Conservation (phyloP, 176 grass and related monocot genomes). For the Hsuehochloa calcarea region DNA sequence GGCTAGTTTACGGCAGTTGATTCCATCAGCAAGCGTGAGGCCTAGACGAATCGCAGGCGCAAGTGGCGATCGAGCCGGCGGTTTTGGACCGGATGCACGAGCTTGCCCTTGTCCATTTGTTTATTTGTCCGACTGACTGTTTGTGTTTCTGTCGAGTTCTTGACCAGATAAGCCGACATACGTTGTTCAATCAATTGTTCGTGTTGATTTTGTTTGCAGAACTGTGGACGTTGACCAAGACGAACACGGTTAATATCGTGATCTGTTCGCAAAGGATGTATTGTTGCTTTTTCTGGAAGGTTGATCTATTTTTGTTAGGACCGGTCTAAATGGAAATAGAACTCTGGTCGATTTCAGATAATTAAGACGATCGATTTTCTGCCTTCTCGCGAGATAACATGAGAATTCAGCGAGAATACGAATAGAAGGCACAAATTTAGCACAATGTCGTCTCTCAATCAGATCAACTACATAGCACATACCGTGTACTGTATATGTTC, state of each 20-base stretch:
- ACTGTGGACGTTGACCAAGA: constrained; percentile 24
- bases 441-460: background rate
- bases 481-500: background rate
- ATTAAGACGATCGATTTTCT: background rate
- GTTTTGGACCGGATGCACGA: constrained; percentile 8
- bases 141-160: background rate
- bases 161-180: background rate
- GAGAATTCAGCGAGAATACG: background rate
- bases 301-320: background rate
- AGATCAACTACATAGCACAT: background rate
- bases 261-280: background rate
- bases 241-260: background rate
- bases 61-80: background rate
- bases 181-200: background rate
- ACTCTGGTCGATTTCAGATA: background rate
- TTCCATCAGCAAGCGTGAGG: constrained; percentile 9
- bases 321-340: background rate
- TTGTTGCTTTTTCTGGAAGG: background rate
- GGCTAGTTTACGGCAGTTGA: constrained; percentile 21
- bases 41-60: background rate
- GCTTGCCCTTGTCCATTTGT: background rate
- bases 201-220: background rate
- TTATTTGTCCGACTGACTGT: background rate
- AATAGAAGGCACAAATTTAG: background rate
- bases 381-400: background rate